Evolutionary conservation across 2,329 filamentous ascomycete species (phyloP), one percentile per base, ranked within the genome.

Genomic region (Raffaelea ambrosiae): DNA sequence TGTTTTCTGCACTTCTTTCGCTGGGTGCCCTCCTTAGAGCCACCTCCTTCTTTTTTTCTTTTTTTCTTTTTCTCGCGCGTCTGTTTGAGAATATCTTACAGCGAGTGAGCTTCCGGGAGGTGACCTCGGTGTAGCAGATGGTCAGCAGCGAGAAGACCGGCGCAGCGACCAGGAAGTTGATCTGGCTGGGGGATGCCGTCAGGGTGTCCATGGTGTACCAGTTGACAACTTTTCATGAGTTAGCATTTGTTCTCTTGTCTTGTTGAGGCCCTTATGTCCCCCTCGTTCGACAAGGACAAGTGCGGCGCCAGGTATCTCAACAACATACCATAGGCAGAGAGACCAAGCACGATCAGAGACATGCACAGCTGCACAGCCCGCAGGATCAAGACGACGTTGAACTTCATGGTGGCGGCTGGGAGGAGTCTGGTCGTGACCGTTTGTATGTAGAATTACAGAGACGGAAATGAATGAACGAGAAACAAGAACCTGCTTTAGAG

Each of bases 151-250:
- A 76, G 57, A 76, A 72, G 40, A 76, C 53, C 2, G 76, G 71
- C 22, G 66, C 67, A 57, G 77, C 76, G 56, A 82, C 63, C 52
- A 82, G 62, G 60, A 80, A 81, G 65, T 72, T 75, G 62, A 83
- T 63, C 52, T 78, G 71, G 3, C 69, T 65, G 0, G 79, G 79
- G n/a, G 77, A 71, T 18, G 69, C 55, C 3, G 70, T 71, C 53
- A 71, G 66, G 57, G 75, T 83, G 57, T 77, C 66, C 51, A 63
- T 66, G 59, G 74, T 69, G 61, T 79, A 81, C 74, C 76, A 82
- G 62, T 81, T 69, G 54, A 74, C 67, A 48, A 83, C 79, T 83
- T 48, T 50, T 31, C 19, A 13, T 16, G n/a, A 29, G 48, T 54
- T 29, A 53, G 50, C 38, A 40, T 18, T 16, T 7, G 9, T 33